These are phyloP conservation scores for Suhomyces guaymorum DNA, from an alignment of 1,139 yeast species.

Conservation along the genomic window DNA sequence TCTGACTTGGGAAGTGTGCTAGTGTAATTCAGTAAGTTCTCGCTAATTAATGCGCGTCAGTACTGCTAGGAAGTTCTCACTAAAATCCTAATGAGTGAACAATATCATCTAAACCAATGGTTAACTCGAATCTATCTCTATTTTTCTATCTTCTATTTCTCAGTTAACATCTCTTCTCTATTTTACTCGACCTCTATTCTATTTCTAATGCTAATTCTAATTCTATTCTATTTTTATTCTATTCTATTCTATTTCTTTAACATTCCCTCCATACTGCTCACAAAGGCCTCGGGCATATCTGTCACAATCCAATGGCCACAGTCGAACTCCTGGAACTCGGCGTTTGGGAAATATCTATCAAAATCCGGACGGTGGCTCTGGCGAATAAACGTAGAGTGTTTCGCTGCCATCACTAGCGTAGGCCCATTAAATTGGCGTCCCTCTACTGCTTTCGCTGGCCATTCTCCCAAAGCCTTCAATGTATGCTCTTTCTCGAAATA, in stretches of 20 bases:
- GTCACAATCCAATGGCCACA: constrained; percentile 50
- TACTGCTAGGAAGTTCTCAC: too few species aligned
- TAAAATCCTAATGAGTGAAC: too few species aligned
- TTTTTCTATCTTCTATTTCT: too few species aligned
- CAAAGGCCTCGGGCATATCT: constrained; percentile 42
- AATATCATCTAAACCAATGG: too few species aligned
- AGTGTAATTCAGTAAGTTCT: too few species aligned
- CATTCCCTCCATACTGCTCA: constrained; percentile 26
- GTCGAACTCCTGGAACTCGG: constrained; percentile 32
- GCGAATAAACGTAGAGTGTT: constrained; percentile 41
- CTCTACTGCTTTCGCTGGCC: constrained; percentile 38
- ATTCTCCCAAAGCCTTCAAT: constrained; percentile 36
- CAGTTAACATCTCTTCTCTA: too few species aligned
- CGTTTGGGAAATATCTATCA: constrained; percentile 36
- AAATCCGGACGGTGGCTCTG: constrained; percentile 32
- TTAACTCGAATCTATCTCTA: too few species aligned
- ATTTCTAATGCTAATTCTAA: not conserved
- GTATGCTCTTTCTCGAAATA: constrained; percentile 25
- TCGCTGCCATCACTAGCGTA: constrained; percentile 43
- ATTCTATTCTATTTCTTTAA: too few species aligned
- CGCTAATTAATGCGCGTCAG: too few species aligned
- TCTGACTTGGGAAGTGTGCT: too few species aligned
- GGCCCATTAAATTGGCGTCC: constrained; percentile 34
- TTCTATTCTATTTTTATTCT: not conserved
- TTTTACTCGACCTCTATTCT: not conserved